Percentiles rank a stretch among this genome's conserved stretches.
Evolutionary conservation across 257 asterid genomes (phyloP).

Genomic region (Gentiana dahurica): DNA sequence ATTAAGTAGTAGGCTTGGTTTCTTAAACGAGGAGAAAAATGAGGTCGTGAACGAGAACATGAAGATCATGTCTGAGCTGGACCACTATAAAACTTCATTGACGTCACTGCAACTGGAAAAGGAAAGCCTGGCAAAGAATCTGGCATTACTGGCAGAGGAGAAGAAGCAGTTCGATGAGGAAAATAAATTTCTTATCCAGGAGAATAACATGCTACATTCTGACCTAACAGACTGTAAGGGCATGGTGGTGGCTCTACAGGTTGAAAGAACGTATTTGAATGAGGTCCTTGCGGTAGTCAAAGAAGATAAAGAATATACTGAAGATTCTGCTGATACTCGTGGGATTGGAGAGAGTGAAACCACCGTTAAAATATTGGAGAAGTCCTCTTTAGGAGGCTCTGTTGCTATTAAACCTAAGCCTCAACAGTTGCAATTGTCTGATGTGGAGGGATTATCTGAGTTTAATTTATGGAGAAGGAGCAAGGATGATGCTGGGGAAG

Average conservation of each 20-base stretch:
- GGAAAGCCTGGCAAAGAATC: conserved; percentile 19
- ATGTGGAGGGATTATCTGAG: conserved; percentile 29
- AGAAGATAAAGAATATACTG: conserved; percentile 35
- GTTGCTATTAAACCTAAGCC: background rate
- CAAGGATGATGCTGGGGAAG: conserved; percentile 41
- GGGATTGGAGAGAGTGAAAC: conserved; percentile 16
- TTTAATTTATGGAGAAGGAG: conserved; percentile 40
- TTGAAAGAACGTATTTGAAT: conserved; percentile 36
- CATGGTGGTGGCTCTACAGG: conserved; percentile 40
- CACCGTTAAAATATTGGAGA: conserved; percentile 8
- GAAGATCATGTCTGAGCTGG: conserved; percentile 41
- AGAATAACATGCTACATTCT: conserved; percentile 43
- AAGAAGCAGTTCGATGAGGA: conserved; percentile 42
- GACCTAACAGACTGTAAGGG: conserved; percentile 37
- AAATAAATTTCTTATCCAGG: conserved; percentile 31
- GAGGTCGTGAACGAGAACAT: conserved; percentile 38
- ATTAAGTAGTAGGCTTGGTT: conserved; percentile 27
- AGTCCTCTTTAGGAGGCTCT: conserved; percentile 19
- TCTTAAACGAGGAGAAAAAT: conserved; percentile 44
- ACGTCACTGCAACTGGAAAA: conserved; percentile 40
- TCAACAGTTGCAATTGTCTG: conserved; percentile 12
- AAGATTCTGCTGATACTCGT: conserved; percentile 4
- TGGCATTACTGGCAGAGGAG: conserved; percentile 38
- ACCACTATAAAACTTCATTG: conserved; percentile 37
- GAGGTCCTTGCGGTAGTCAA: conserved; percentile 25